Base-by-base conservation (phyloP, 208 protist species). In the Leishmania mexicana region DNA sequence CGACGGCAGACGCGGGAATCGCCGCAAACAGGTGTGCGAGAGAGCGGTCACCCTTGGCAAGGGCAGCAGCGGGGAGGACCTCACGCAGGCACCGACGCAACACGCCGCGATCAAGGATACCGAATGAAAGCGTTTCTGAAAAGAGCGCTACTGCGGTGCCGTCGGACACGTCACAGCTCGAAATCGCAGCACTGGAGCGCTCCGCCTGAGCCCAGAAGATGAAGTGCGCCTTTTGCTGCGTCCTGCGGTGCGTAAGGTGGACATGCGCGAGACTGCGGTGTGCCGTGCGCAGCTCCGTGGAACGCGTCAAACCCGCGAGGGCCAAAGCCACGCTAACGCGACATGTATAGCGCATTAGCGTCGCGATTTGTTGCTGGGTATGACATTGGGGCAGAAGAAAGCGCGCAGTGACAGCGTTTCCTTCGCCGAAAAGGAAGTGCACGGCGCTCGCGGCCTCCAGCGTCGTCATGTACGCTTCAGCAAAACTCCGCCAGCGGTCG, bases 341-440 rank as follows among this genome's bases (percentile, higher is more conserved):
- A 24, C 67, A 70, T 2, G 91, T 91, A 78, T 89, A 83, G 13
- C 78, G 83, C 88, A 96, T 91, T 3, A 94, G 73, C 7, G 83
- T 81, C 2, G 74, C 79, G 0, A 90, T 81, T 60, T 91, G 81
- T 67, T 84, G 83, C 15, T 73, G 85, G 1, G 83, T 90, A 35
- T 79, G 72, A 79, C 86, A 92, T n/a, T 85, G 76, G 1, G 80
- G 67, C 3, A 96, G 79, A 47, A 96, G 83, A 4, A 81, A 1
- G 17, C 24, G 13, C 31, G 88, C 85, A 49, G 89, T 96, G 35
- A 78, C 72, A 11, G 11, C 62, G 17, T 83, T 91, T 38, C 93
- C 93, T 38, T 80, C 54, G 15, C 53, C 31, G 10, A 92, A 79
- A 11, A 82, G 57, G 68, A 92, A 89, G 76, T 92, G 85, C 13